Evolutionary conservation across 2,329 filamentous ascomycete genomes (phyloP).

Genomic region (Fusarium ambrosium): DNA sequence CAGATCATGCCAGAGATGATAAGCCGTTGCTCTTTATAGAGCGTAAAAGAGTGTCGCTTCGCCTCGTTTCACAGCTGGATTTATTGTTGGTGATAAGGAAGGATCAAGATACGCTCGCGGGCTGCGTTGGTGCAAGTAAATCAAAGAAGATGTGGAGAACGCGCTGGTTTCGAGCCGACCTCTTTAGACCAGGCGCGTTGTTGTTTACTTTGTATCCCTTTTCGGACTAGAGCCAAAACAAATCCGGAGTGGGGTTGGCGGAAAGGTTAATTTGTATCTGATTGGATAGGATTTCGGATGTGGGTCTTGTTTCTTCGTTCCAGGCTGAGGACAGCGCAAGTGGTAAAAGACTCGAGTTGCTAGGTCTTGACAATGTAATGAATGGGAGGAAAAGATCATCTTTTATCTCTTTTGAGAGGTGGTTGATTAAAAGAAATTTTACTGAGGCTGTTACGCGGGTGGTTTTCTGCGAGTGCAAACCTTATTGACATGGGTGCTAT

Average conservation of each 20-base stretch:
- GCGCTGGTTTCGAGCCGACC: constrained; percentile 15
- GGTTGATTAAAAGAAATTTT: not conserved
- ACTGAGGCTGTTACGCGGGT: not conserved
- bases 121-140: constrained; percentile 7
- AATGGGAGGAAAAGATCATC: not conserved
- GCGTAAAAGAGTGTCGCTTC: constrained; percentile 11
- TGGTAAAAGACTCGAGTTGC: not conserved
- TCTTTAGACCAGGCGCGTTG: constrained; percentile 48
- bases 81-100: constrained; percentile 40
- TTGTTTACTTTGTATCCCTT: constrained; percentile 60
- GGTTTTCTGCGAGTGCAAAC: not conserved
- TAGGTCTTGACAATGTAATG: not conserved
- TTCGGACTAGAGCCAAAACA: constrained; percentile 52
- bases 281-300: not conserved
- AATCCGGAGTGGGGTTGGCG: constrained; percentile 7
- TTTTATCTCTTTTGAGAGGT: not conserved
- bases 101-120: constrained; percentile 14
- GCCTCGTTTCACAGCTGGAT: constrained; percentile 3
- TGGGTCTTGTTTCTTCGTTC: not conserved
- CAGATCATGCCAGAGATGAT: constrained; percentile 39
- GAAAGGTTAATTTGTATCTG: not conserved
- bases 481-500: not conserved
- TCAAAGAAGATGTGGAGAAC: constrained; percentile 7
- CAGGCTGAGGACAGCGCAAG: not conserved
- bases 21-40: constrained; percentile 1